Percentiles rank a stretch among this genome's conserved stretches.
phyloP scores from a whole-genome alignment of 1,284 basidiomycete genomes.

The Exobasidium cylindrosporum region DNA sequence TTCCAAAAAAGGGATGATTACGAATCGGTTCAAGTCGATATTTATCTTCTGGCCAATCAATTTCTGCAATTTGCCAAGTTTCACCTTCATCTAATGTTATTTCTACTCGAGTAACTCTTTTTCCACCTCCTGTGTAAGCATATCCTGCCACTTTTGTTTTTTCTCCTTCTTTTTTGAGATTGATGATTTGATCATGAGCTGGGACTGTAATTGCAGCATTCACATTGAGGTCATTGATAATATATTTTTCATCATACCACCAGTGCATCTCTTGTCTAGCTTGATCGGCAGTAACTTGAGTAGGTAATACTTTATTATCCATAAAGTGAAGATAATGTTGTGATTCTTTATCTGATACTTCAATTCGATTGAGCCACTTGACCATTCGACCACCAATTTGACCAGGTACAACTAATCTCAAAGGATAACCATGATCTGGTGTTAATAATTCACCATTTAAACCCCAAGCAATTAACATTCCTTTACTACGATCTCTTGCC shows the following conservation, averaged over 20 bases:
- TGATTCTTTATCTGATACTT: conserved; percentile 62
- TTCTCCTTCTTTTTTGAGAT: conserved; percentile 24
- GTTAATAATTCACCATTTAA: conserved; percentile 61
- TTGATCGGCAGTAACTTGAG: conserved; percentile 62
- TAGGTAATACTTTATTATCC: conserved; percentile 69
- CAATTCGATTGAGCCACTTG: conserved; percentile 66
- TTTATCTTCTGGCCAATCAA: conserved; percentile 63
- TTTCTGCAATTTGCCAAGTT: conserved; percentile 62
- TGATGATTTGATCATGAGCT: conserved; percentile 62
- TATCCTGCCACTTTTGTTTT: conserved; percentile 62
- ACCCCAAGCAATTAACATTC: conserved; percentile 66
- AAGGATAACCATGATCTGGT: conserved; percentile 68
- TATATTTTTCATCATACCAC: conserved; percentile 66
- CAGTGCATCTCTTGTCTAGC: conserved; percentile 63
- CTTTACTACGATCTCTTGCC: conserved; percentile 61
- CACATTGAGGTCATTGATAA: conserved; percentile 63
- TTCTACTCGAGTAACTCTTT: conserved; percentile 65
- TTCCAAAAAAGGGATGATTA: conserved; percentile 54
- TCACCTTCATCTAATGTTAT: conserved; percentile 64
- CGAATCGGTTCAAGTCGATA: conserved; percentile 58
- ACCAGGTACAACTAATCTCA: conserved; percentile 66
- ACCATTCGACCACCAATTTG: conserved; percentile 63
- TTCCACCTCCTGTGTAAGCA: conserved; percentile 68
- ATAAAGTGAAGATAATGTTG: conserved; percentile 59
- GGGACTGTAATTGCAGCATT: conserved; percentile 66